Percentiles rank a stretch among this genome's conserved stretches.
Evolutionary conservation across 2,329 filamentous ascomycete species (phyloP).

Genomic region (Aspergillus oerlinghausenensis): DNA sequence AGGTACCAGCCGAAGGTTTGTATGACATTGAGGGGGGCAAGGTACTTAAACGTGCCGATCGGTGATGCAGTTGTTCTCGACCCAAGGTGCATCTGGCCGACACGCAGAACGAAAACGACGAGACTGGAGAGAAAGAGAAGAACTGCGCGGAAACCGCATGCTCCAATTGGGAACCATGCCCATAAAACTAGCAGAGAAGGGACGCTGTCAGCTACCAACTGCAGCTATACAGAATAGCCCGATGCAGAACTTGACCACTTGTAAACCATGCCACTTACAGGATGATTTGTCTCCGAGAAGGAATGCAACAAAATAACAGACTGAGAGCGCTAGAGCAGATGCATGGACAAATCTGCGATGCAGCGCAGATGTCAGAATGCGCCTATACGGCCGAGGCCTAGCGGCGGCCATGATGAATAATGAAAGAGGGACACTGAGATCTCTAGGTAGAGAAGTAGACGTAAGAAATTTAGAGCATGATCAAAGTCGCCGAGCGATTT

Average conservation of each 20-base stretch:
- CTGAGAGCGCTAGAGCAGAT: constrained; percentile 61
- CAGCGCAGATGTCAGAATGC: constrained; percentile 83
- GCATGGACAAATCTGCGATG: constrained; percentile 83
- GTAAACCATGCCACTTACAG: constrained; percentile 49
- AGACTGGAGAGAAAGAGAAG: constrained; percentile 74
- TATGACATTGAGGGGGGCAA: constrained; percentile 57
- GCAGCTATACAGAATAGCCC: neutral
- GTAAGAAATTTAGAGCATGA: constrained; percentile 20
- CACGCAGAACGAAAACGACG: constrained; percentile 75
- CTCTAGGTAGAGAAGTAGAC: constrained; percentile 16
- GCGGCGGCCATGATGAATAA: constrained; percentile 34
- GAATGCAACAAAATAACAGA: constrained; percentile 71
- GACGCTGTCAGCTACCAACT: constrained; percentile 7
- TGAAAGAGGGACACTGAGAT: constrained; percentile 19
- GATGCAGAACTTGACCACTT: neutral
- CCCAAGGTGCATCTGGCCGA: constrained; percentile 75
- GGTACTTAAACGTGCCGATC: constrained; percentile 58
- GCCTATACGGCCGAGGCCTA: constrained; percentile 61
- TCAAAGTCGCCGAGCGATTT: constrained; percentile 5
- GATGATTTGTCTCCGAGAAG: constrained; percentile 65
- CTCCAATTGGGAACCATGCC: constrained; percentile 79
- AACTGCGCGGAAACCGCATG: constrained; percentile 67
- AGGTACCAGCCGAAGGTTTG: constrained; percentile 73
- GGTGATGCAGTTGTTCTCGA: constrained; percentile 66
- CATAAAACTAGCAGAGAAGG: constrained; percentile 59